Base-by-base conservation (phyloP, 805 yeast species). In the Wickerhamomyces pijperi region DNA sequence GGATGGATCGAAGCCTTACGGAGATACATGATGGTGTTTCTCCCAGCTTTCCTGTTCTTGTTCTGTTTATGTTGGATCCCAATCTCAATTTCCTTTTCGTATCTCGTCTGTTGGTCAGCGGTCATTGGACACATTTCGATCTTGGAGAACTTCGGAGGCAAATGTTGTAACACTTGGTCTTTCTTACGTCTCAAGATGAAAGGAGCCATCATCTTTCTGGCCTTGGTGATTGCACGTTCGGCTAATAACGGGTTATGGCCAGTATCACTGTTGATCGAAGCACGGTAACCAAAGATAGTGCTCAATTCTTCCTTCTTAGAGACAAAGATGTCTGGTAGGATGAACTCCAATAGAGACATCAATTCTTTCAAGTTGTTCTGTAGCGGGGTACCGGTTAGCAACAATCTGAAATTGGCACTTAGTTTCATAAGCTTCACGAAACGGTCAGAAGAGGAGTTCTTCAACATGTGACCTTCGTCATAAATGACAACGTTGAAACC, bases 121-220 rank as follows among this genome's bases (percentile, higher is more conserved):
- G 70, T 63, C 68, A 87, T 62, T 1, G 72, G 78, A 58, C 97
- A 87, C 46, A 67, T 68, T 38, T 72, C 75, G 29, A 82, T 70
- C 35, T 61, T 63, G 42, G 80, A 85, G 40, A 65, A 61, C 55
- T 92, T 92, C 23, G 71, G 68, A 1, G 98, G 98, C 42, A 92
- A 65, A 55, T 92, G 90, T 54, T 83, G 76, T 59, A 92, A 70
- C 7, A 92, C 98, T 60, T 90, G 97, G 40, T 75, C 83, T 63
- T 92, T 92, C 55, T 80, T 81, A 57, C 99, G 77, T 60, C 99
- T 73, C 51, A 92, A 65, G 8, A 92, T 90, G 63, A 92, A 92
- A 4, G 99, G 99, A 3, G 94, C 82, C 97, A 92, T 90, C 97
- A 92, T 90, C 5, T 92, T 82, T 57, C 85, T 86, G 3, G 99